Conservation (phyloP, 495 filamentous ascomycete genomes). For the Penicillium simplicissimum region DNA sequence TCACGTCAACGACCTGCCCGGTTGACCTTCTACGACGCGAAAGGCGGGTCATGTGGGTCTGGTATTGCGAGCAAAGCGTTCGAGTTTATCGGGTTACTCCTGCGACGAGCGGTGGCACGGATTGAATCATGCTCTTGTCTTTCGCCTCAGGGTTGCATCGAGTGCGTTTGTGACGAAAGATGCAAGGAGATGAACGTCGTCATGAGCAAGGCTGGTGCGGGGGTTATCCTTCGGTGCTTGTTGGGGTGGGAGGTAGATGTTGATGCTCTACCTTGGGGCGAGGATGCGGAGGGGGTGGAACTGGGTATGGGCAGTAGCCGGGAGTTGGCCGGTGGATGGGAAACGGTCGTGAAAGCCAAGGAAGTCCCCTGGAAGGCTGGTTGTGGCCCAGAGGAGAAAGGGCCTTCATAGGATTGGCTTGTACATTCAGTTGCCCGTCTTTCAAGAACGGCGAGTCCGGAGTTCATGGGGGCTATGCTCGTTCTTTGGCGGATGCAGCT, state of each 20-base stretch:
- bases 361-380: conserved; percentile 57
- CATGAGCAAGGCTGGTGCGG: conserved; percentile 87
- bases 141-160: conserved; percentile 70
- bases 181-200: conserved; percentile 90
- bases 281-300: conserved; percentile 46
- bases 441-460: neutral
- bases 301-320: conserved; percentile 44
- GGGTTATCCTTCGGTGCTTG: conserved; percentile 74
- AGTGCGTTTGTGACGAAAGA: conserved; percentile 82
- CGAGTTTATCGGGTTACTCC: conserved; percentile 80
- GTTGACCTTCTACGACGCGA: conserved; percentile 92
- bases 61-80: conserved; percentile 92
- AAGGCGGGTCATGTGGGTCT: conserved; percentile 78
- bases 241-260: conserved; percentile 72
- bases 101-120: conserved; percentile 75
- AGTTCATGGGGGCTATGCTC: no score
- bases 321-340: conserved; percentile 65
- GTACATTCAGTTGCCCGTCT: neutral
- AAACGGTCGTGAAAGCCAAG: conserved; percentile 77
- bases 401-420: neutral
- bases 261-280: conserved; percentile 78
- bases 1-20: conserved; percentile 82
- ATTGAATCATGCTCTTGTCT: conserved; percentile 71
- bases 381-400: conserved; percentile 22
- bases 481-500: no score